Evolutionary conservation across 345 rosid genomes (phyloP), one percentile per base, ranked within the genome.

Genomic region (Nephelium lappaceum): DNA sequence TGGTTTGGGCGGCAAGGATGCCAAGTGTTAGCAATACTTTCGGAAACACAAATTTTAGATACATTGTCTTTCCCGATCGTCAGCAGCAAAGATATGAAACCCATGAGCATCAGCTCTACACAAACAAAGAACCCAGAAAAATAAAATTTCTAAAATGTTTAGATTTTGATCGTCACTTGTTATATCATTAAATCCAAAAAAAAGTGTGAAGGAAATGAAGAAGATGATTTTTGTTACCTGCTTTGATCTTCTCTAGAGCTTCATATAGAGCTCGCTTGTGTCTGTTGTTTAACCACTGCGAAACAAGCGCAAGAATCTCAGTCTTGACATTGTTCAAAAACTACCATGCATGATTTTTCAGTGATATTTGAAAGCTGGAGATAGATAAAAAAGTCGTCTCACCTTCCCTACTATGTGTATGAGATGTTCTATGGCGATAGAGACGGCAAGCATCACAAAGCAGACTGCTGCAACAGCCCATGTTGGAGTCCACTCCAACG

Each of bases 381-480:
- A 31, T 65, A 3, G 39, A 65, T 31, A 1, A 10, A 31, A 4
- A 71, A 43, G 49, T 31, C 36, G 4, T 51, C 81, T 65, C 73
- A 91, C 97, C 80, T 88, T 84, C 75, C 86, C 93, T 0, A 85
- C n/a, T 53, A 86, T 62, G 81, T 95, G 98, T 74, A 93, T 77
- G 72, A 83, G 53, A 71, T 86, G 92, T 76, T 95, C 99, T 15
- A 93, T 87, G 82, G 88, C 15, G 76, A 95, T 88, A 43, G 99
- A 95, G 68, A 93, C 83, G 68, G 81, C 85, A 76, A 95, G 76
- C 81, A 95, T 66, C 63, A 85, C 93, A 71, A 92, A 86, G 81
- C 91, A 92, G 60, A 95, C 98, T 65, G 82, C 87, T 65, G 99
- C 98, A 73, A 95, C 89, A 36, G 98, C 95, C 99, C 99, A 95